Evolutionary conservation across 805 yeast genomes (phyloP).

Genomic region (Candida taoyuanica): DNA sequence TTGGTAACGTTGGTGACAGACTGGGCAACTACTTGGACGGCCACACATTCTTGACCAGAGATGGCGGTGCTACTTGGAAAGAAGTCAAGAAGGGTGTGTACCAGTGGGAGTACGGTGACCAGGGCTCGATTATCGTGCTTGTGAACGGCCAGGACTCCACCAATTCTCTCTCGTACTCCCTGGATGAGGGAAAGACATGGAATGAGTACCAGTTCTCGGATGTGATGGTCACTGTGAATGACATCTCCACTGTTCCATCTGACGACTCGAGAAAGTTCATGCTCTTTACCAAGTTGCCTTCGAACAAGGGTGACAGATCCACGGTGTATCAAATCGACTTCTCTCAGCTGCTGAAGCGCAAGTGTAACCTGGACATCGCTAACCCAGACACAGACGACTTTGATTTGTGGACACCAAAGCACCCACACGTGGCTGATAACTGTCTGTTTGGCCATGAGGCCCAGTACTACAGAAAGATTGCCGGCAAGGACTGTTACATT

Average conservation of each 20-base stretch:
- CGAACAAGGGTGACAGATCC: conserved; percentile 42
- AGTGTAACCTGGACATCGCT: conserved; percentile 48
- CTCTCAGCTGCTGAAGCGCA: conserved; percentile 42
- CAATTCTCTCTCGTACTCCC: conserved; percentile 55
- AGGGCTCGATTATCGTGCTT: conserved; percentile 79
- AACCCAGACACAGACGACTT: conserved; percentile 50
- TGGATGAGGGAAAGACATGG: conserved; percentile 84
- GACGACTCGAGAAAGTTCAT: conserved; percentile 83
- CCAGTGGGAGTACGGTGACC: conserved; percentile 97
- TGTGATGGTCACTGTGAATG: conserved; percentile 51
- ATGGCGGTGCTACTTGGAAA: conserved; percentile 88
- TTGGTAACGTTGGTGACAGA: conserved; percentile 80
- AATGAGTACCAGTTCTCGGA: conserved; percentile 55
- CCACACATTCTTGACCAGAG: conserved; percentile 71
- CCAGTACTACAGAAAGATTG: conserved; percentile 51
- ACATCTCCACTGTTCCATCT: conserved; percentile 84
- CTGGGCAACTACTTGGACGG: conserved; percentile 48
- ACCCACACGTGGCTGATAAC: conserved; percentile 43
- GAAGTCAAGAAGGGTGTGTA: conserved; percentile 68
- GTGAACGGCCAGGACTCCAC: conserved; percentile 57
- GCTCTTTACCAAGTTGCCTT: conserved; percentile 49
- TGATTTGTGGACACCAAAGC: conserved; percentile 58
- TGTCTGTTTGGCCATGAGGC: conserved; percentile 74
- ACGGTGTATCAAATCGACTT: conserved; percentile 55
- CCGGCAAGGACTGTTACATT: conserved; percentile 63